Evolutionary conservation across 1,284 basidiomycete species (phyloP).

Genomic region (Anthracocystis panici-leucophaei): DNA sequence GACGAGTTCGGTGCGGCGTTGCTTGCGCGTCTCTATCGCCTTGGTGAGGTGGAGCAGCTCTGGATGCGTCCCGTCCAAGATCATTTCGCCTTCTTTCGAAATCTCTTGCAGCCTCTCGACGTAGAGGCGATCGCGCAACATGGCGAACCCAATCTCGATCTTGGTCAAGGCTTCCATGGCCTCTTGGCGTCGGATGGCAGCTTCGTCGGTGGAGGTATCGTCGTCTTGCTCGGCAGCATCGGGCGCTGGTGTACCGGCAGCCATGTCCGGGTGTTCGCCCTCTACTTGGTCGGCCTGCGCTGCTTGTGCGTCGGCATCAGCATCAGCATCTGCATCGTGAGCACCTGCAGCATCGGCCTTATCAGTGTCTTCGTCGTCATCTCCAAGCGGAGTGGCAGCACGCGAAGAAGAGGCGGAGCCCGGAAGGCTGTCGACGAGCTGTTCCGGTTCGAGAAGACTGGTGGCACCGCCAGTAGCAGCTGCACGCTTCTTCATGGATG

Average conservation of each 20-base stretch:
- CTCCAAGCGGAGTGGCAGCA: slow-evolving; percentile 46
- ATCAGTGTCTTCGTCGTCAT: slow-evolving; percentile 46
- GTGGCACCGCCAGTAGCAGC: slow-evolving; percentile 62
- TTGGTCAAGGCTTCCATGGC: slow-evolving; percentile 73
- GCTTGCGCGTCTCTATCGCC: slow-evolving; percentile 69
- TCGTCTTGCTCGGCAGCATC: slow-evolving; percentile 54
- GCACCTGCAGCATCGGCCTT: slow-evolving; percentile 21
- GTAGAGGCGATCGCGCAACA: slow-evolving; percentile 74
- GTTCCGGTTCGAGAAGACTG: slow-evolving; percentile 55
- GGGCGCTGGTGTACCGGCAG: slow-evolving; percentile 46
- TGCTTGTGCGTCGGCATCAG: slow-evolving; percentile 22
- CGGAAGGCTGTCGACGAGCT: slow-evolving; percentile 53
- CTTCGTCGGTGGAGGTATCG: slow-evolving; percentile 60
- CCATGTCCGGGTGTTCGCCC: slow-evolving; percentile 42
- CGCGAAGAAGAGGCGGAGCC: slow-evolving; percentile 54
- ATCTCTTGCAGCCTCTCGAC: slow-evolving; percentile 74
- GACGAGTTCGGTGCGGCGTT: slow-evolving; percentile 68
- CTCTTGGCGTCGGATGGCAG: slow-evolving; percentile 69
- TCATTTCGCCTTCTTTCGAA: slow-evolving; percentile 73
- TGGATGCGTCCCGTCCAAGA: slow-evolving; percentile 78
- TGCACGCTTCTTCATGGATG: slow-evolving; percentile 61
- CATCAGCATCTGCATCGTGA: slow-evolving; percentile 6
- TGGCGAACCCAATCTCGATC: slow-evolving; percentile 74
- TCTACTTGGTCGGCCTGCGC: slow-evolving; percentile 27
- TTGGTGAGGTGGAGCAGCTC: slow-evolving; percentile 81